Percentiles rank a stretch among this genome's conserved stretches.
These are phyloP conservation scores for Sclerotinia glacialis DNA, from an alignment of 2,329 filamentous ascomycete genomes.

Conservation along the genomic window DNA sequence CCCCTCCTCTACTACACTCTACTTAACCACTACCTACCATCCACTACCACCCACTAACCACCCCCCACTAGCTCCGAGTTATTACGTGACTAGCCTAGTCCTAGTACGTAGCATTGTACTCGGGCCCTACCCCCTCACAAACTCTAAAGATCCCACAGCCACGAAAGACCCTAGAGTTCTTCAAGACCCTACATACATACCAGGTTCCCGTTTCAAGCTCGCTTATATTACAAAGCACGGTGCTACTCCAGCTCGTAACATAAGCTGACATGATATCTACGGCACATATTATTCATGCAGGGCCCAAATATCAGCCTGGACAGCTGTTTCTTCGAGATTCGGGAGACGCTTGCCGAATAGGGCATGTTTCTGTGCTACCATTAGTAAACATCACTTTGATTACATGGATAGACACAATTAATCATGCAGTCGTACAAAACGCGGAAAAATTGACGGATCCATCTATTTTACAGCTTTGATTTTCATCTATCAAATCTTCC, in stretches of 20 bases:
- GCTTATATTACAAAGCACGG: not conserved
- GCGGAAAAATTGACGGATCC: constrained; percentile 34
- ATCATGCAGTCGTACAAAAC: constrained; percentile 16
- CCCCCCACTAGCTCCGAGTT: not conserved
- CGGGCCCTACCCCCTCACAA: constrained; percentile 7
- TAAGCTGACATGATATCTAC: constrained; percentile 6
- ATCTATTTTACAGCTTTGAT: constrained; percentile 40
- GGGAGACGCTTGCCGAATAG: not conserved
- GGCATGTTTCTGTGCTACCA: not conserved
- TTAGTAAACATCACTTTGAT: not conserved
- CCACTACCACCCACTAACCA: too few relatives aligned
- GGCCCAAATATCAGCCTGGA: not conserved
- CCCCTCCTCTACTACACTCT: not conserved
- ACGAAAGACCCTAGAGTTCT: not conserved
- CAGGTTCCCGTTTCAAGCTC: not conserved
- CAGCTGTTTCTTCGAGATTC: not conserved
- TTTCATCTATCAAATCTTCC: constrained; percentile 36
- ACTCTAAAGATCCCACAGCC: not conserved
- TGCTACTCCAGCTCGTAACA: not conserved
- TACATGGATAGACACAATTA: not conserved
- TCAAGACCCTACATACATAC: constrained; percentile 1
- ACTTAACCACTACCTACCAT: not conserved
- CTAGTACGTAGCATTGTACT: constrained; percentile 2
- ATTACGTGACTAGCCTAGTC: too few relatives aligned
- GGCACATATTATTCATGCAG: not conserved